Evolutionary conservation across 768 basidiomycete species (phyloP).

Genomic region (Dictyophora rubrovolvata): DNA sequence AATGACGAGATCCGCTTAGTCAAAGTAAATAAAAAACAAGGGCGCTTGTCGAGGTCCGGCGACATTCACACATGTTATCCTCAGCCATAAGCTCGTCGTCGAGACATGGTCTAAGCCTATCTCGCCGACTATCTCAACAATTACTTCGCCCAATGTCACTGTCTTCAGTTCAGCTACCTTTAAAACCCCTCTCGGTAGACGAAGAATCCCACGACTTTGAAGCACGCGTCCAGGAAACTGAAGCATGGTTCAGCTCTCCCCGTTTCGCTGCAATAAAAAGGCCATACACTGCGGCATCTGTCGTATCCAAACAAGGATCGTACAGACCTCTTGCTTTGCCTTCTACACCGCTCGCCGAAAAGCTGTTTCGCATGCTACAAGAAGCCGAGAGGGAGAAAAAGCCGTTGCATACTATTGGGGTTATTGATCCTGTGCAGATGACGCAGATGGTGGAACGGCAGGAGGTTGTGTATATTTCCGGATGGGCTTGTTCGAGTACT

Average conservation of each 20-base stretch:
- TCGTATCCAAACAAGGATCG: constrained; percentile 85
- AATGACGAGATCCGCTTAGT: background rate
- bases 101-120: background rate
- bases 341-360: constrained; percentile 72
- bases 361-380: constrained; percentile 62
- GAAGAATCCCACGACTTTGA: constrained; percentile 52
- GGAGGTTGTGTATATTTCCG: constrained; percentile 85
- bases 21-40: too few relatives aligned
- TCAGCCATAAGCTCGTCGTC: background rate
- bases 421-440: constrained; percentile 90
- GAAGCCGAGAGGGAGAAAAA: constrained; percentile 49
- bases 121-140: background rate
- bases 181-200: constrained; percentile 46
- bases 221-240: constrained; percentile 50
- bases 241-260: constrained; percentile 63
- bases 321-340: constrained; percentile 69
- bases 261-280: constrained; percentile 67
- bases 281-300: constrained; percentile 68
- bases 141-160: background rate
- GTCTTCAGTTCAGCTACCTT: constrained; percentile 29
- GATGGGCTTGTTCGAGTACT: constrained; percentile 82
- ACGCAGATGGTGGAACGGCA: constrained; percentile 86
- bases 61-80: background rate
- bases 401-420: constrained; percentile 87
- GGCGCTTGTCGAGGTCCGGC: too few relatives aligned